A percentile compares a stretch with the other conserved stretches of the same genome.
These are phyloP conservation scores for Spathaspora sp. DNA, from an alignment of 805 yeast genomes.

Conservation along the genomic window DNA sequence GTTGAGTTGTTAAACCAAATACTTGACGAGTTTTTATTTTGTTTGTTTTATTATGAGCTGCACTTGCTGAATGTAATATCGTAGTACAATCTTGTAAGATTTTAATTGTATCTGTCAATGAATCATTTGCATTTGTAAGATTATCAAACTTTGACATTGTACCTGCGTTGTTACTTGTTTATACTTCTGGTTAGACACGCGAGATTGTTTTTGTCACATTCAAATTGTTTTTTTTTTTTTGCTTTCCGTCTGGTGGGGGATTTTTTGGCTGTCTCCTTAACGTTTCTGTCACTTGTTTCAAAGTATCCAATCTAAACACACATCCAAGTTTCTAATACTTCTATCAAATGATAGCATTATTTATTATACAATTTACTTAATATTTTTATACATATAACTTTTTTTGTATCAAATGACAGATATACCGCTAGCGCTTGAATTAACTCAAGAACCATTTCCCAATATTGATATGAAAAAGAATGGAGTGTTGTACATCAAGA, in stretches of 20 bases:
- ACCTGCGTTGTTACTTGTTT: too few species aligned
- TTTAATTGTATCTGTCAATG: slow-evolving; percentile 29
- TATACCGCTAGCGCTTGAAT: slow-evolving; percentile 1
- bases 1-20: slow-evolving; percentile 50
- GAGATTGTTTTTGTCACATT: too few species aligned
- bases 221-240: too few species aligned
- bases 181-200: too few species aligned
- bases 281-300: too few species aligned
- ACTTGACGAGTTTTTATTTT: slow-evolving; percentile 34
- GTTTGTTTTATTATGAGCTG: neutral
- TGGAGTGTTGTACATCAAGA: slow-evolving; percentile 1
- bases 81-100: slow-evolving; percentile 30
- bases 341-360: neutral
- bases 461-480: slow-evolving; percentile 2
- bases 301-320: too few species aligned
- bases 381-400: neutral
- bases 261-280: too few species aligned
- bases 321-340: too few species aligned
- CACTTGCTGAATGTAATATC: slow-evolving; percentile 18
- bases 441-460: slow-evolving; percentile 6
- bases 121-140: slow-evolving; percentile 11
- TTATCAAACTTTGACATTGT: neutral
- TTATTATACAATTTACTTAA: neutral
- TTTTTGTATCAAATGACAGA: neutral
- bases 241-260: too few species aligned